Evolutionary conservation across 2,329 filamentous ascomycete genomes (phyloP), one percentile per base, ranked within the genome.

Genomic region (Cladobotryum protrusum): DNA sequence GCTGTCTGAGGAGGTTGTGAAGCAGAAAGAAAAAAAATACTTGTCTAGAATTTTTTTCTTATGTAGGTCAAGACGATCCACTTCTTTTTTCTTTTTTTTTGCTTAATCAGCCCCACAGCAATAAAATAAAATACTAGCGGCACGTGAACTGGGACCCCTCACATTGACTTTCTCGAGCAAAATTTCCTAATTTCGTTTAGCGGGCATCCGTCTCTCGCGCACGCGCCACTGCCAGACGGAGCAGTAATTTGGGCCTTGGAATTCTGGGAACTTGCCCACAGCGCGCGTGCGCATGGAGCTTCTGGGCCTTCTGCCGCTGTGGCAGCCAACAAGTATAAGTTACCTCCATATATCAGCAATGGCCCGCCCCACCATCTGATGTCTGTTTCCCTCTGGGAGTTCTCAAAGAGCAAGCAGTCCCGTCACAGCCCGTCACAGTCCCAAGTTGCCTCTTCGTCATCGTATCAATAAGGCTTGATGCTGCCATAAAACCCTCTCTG

Each of bases 41-140:
- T n/a, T n/a, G 39, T 50, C 45, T 17, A n/a, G 13, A 46, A 33
- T 34, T 29, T 29, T 29, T 29, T 29, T 29, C 24, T 29, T 29
- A 40, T 17, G 29, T 41, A 46, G 37, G 43, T 50, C 43, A 37
- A 41, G 43, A 29, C 45, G 43, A 50, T 45, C 40, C 45, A 50
- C 43, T 36, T 36, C 42, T 50, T 43, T 45, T 50, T 49, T 50
- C 41, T 42, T 44, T 47, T 47, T 47, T 24, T 42, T 44, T 47
- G 39, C 39, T 24, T 4, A 24, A 29, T 29, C 24, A 29, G 24
- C 24, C 11, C 24, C 24, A 29, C 24, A 4, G 6, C 24, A 29
- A 35, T 20, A 36, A 49, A 45, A 45, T 50, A 41, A 49, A 45
- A 45, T 50, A 41, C 48, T 45, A 29, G 36, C n/a, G 43, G 48